Conservation (phyloP, 2,329 filamentous ascomycete species). For the Diplodia sapinea region DNA sequence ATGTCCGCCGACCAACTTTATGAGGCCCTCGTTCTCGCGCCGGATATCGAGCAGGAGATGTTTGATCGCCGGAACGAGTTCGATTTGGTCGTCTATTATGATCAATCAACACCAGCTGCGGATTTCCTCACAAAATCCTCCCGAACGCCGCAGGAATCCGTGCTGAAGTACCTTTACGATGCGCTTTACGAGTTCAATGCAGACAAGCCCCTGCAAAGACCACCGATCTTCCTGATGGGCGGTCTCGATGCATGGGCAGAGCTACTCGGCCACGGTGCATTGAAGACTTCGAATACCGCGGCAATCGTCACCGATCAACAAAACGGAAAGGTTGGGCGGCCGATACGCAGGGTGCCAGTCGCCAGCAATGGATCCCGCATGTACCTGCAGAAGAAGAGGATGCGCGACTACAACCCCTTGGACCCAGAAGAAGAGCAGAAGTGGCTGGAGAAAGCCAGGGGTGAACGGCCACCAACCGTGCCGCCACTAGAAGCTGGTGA, state of each 20-base stretch:
- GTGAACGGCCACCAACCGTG: slow-evolving; percentile 62
- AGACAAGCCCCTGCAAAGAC: slow-evolving; percentile 72
- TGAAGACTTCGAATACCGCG: slow-evolving; percentile 63
- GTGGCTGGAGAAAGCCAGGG: slow-evolving; percentile 78
- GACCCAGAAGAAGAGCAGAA: slow-evolving; percentile 79
- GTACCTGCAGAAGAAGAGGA: slow-evolving; percentile 61
- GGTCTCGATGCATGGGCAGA: slow-evolving; percentile 88
- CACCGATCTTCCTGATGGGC: slow-evolving; percentile 78
- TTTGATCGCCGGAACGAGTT: slow-evolving; percentile 77
- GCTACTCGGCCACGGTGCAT: slow-evolving; percentile 73
- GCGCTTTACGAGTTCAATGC: slow-evolving; percentile 85
- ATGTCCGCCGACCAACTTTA: slow-evolving; percentile 68
- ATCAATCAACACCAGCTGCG: slow-evolving; percentile 68
- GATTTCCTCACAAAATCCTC: slow-evolving; percentile 61
- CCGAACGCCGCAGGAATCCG: slow-evolving; percentile 48
- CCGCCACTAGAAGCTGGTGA: slow-evolving; percentile 38
- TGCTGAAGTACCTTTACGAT: slow-evolving; percentile 75
- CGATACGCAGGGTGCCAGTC: slow-evolving; percentile 59
- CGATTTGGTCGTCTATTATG: slow-evolving; percentile 90
- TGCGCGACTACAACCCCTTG: slow-evolving; percentile 71
- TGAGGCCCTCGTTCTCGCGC: slow-evolving; percentile 73
- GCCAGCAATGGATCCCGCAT: slow-evolving; percentile 59
- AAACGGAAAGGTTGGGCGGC: slow-evolving; percentile 50
- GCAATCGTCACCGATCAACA: slow-evolving; percentile 55
- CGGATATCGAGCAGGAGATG: slow-evolving; percentile 73